A percentile compares a stretch with the other conserved stretches of the same genome.
phyloP scores from a whole-genome alignment of 257 asterid species.

The Petunia axillaris region DNA sequence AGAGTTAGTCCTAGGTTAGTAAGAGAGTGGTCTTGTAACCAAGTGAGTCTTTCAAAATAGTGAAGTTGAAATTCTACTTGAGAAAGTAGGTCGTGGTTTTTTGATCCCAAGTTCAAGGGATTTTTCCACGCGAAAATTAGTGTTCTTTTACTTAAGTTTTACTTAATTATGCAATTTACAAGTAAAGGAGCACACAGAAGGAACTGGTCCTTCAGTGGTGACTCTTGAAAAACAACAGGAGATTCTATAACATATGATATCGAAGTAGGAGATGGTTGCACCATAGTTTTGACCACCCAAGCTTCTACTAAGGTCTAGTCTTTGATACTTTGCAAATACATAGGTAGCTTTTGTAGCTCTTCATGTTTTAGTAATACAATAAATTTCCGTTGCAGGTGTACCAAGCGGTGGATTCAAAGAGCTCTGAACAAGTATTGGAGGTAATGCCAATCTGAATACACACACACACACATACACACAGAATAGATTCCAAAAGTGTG shows the following conservation, averaged over 20 bases:
- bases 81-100: too few species aligned
- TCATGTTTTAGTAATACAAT: not conserved
- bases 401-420: slow-evolving; percentile 69
- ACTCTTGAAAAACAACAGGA: slow-evolving; percentile 33
- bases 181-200: too few species aligned
- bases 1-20: too few species aligned
- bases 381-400: slow-evolving; percentile 60
- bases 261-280: slow-evolving; percentile 67
- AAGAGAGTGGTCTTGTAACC: too few species aligned
- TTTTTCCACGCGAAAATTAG: too few species aligned
- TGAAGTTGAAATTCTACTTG: too few species aligned
- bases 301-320: slow-evolving; percentile 86
- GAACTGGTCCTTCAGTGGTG: too few species aligned
- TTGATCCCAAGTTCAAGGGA: too few species aligned
- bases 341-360: not conserved
- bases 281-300: slow-evolving; percentile 90
- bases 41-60: too few species aligned
- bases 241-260: slow-evolving; percentile 66
- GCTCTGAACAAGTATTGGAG: slow-evolving; percentile 72
- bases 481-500: not conserved
- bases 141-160: too few species aligned
- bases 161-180: too few species aligned
- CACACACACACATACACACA: too few species aligned
- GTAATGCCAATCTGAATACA: slow-evolving; percentile 40
- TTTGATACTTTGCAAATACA: not conserved